phyloP scores from a whole-genome alignment of 768 basidiomycete species.

The Phanerochaete sordida region DNA sequence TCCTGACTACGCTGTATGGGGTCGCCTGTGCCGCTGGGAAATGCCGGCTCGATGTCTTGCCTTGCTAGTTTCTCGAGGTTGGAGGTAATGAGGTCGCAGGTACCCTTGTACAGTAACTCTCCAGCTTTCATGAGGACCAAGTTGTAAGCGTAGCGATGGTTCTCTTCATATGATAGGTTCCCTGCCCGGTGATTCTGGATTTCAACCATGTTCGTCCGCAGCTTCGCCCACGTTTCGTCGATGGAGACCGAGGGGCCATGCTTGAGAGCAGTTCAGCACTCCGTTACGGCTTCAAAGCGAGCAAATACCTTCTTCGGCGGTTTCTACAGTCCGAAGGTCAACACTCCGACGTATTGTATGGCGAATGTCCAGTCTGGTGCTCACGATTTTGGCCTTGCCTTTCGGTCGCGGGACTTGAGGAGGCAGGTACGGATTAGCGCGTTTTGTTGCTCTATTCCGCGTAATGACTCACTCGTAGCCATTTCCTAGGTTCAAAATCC shows the following conservation, averaged over 20 bases:
- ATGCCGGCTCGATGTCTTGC: conserved; percentile 74
- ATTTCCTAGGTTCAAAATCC: conserved; percentile 12
- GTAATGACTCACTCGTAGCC: conserved; percentile 26
- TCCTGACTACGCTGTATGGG: conserved; percentile 75
- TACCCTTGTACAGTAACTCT: conserved; percentile 82
- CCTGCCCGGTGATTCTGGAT: conserved; percentile 94
- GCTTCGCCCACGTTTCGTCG: conserved; percentile 78
- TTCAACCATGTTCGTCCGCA: conserved; percentile 85
- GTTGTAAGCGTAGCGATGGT: conserved; percentile 91
- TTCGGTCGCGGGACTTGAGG: conserved; percentile 7
- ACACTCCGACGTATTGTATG: conserved; percentile 18
- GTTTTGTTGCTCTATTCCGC: background rate
- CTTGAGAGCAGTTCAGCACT: conserved; percentile 32
- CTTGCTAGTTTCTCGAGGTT: conserved; percentile 80
- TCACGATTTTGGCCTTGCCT: conserved; percentile 39
- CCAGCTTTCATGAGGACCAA: conserved; percentile 88
- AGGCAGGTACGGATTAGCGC: background rate
- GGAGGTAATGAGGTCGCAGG: conserved; percentile 71
- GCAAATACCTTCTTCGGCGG: conserved; percentile 41
- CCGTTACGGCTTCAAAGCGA: background rate
- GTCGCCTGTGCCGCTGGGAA: conserved; percentile 73
- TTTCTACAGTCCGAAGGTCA: conserved; percentile 31
- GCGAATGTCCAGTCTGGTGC: conserved; percentile 26
- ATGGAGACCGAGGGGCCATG: conserved; percentile 73
- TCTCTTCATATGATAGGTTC: conserved; percentile 88